These are phyloP conservation scores for Galeopsis tetrahit DNA, from an alignment of 257 asterid species.

Conservation along the genomic window DNA sequence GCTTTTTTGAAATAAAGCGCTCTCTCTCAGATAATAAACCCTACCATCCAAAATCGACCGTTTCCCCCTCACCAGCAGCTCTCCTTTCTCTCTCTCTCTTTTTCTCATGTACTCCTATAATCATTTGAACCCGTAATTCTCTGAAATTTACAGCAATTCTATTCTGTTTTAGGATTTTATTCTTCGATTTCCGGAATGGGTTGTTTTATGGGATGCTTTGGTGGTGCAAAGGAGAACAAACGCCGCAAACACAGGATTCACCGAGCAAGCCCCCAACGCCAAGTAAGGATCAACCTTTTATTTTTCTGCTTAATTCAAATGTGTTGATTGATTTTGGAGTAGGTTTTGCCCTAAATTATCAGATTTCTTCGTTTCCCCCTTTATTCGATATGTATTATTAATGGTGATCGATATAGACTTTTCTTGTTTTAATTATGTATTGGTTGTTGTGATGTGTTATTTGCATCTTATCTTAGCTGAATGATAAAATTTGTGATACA, in stretches of 20 bases:
- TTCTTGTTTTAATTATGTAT: background rate
- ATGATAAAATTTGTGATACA: slow-evolving; percentile 39
- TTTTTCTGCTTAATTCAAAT: slow-evolving; percentile 27
- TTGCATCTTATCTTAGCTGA: slow-evolving; percentile 27
- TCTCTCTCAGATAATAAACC: slow-evolving; percentile 26
- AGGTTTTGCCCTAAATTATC: slow-evolving; percentile 3
- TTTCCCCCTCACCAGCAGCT: slow-evolving; percentile 35
- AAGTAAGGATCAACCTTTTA: slow-evolving; percentile 40
- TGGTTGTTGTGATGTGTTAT: background rate
- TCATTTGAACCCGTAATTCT: slow-evolving; percentile 27
- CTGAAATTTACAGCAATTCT: slow-evolving; percentile 23
- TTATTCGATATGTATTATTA: background rate
- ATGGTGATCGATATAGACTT: background rate
- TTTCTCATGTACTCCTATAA: slow-evolving; percentile 31
- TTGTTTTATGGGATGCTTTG: slow-evolving; percentile 89
- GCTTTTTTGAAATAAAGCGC: slow-evolving; percentile 33
- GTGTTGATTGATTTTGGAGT: background rate
- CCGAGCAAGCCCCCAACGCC: slow-evolving; percentile 60
- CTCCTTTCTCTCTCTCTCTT: slow-evolving; percentile 28
- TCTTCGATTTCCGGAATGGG: slow-evolving; percentile 54
- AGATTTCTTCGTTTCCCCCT: background rate
- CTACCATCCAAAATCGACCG: slow-evolving; percentile 59
- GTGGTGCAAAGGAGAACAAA: slow-evolving; percentile 61
- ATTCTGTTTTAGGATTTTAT: slow-evolving; percentile 15
- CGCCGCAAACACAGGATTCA: slow-evolving; percentile 59